These are phyloP conservation scores for Hymenochaete sp. DNA, from an alignment of 1,284 basidiomycete genomes.

Conservation along the genomic window DNA sequence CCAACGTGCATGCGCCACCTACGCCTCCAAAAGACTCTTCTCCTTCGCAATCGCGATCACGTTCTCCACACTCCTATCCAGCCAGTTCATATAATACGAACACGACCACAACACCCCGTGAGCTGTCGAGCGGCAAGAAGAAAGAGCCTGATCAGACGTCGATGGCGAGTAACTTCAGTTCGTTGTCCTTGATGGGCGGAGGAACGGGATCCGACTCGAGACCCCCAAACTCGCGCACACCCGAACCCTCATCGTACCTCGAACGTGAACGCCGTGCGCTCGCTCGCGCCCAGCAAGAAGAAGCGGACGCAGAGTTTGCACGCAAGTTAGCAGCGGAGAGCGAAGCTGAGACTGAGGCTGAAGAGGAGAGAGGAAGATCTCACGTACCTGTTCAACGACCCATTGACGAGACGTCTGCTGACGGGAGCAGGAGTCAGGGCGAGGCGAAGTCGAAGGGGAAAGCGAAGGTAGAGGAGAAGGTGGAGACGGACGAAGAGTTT, in stretches of 20 bases:
- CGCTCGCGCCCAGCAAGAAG: conserved; percentile 16
- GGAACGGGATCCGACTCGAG: no score
- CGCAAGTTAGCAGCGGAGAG: conserved; percentile 7
- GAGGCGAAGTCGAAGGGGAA: neutral
- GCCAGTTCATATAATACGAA: neutral
- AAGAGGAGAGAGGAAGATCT: neutral
- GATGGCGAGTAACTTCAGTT: no score
- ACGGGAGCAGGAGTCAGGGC: neutral
- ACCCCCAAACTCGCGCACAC: neutral
- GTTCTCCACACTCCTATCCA: neutral
- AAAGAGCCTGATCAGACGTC: no score
- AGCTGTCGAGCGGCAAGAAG: neutral
- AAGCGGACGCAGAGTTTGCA: conserved; percentile 17
- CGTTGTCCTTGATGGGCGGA: no score
- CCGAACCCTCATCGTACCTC: conserved; percentile 11
- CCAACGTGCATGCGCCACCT: neutral
- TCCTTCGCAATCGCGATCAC: neutral
- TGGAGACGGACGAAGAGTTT: conserved; percentile 19
- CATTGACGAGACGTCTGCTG: no score
- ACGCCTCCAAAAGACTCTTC: neutral
- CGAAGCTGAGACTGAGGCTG: conserved; percentile 7
- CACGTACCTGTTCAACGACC: no score
- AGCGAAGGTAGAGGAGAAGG: conserved; percentile 12
- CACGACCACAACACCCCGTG: neutral
- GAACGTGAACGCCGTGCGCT: conserved; percentile 12